phyloP scores from a whole-genome alignment of 257 asterid species.

The Penstemon davidsonii region DNA sequence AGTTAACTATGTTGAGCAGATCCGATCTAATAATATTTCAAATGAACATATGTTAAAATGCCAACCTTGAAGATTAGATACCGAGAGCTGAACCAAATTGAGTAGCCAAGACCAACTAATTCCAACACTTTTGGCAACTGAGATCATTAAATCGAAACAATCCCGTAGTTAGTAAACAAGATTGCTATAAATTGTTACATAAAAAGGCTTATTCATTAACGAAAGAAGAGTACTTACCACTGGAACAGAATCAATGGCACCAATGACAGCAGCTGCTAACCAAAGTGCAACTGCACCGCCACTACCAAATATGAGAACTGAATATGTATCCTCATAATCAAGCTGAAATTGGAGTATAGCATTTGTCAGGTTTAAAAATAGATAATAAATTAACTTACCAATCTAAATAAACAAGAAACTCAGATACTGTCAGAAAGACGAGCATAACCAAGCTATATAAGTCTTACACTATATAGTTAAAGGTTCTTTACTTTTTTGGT shows the following conservation, averaged over 20 bases:
- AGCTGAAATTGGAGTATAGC: conserved; percentile 43
- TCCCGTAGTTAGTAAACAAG: conserved; percentile 18
- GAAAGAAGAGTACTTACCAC: conserved; percentile 43
- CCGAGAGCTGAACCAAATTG: conserved; percentile 74
- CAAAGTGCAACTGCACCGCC: conserved; percentile 58
- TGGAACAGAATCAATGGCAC: conserved; percentile 81
- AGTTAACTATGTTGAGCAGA: too few species aligned
- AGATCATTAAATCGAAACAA: neutral
- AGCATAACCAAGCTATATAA: neutral
- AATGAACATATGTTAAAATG: neutral
- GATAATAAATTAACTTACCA: neutral
- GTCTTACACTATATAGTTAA: neutral
- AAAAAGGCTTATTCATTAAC: neutral
- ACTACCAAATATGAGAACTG: conserved; percentile 55
- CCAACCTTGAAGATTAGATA: conserved; percentile 75
- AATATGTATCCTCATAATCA: conserved; percentile 49
- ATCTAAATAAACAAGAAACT: neutral
- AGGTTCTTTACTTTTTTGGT: neutral
- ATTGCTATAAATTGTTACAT: neutral
- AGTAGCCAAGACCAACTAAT: conserved; percentile 76
- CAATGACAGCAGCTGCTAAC: conserved; percentile 56
- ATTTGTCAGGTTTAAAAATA: conserved; percentile 24
- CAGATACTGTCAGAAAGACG: neutral
- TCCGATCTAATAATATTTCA: neutral
- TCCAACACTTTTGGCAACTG: conserved; percentile 78